These are phyloP conservation scores for Alternaria burnsii DNA, from an alignment of 2,329 filamentous ascomycete genomes.

Conservation along the genomic window DNA sequence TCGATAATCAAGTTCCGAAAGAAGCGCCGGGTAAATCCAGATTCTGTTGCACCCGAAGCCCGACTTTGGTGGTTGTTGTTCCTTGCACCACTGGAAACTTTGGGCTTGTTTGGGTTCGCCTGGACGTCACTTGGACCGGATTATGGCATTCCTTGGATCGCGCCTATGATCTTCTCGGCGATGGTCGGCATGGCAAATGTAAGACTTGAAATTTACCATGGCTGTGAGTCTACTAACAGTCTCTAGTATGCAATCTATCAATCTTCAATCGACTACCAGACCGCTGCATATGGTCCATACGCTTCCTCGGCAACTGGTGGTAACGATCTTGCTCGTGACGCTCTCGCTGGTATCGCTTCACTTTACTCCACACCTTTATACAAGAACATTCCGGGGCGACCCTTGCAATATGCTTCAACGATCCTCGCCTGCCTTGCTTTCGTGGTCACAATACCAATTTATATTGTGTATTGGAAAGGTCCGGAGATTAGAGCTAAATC, in stretches of 20 bases:
- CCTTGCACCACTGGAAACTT: conserved; percentile 67
- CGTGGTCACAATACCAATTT: conserved; percentile 62
- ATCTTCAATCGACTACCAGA: conserved; percentile 81
- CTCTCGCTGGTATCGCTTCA: conserved; percentile 75
- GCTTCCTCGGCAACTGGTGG: conserved; percentile 78
- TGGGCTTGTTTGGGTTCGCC: conserved; percentile 75
- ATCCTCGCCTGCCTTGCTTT: conserved; percentile 61
- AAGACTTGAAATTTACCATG: background rate
- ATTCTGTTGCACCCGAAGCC: conserved; percentile 67
- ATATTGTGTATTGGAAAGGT: conserved; percentile 65
- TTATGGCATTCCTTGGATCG: conserved; percentile 70
- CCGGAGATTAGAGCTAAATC: conserved; percentile 61
- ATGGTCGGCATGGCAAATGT: conserved; percentile 75
- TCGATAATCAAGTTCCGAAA: conserved; percentile 61
- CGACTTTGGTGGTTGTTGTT: conserved; percentile 72
- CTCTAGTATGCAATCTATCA: conserved; percentile 72
- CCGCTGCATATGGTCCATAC: conserved; percentile 75
- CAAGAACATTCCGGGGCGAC: conserved; percentile 45
- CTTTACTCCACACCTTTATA: conserved; percentile 68
- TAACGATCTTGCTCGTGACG: conserved; percentile 77
- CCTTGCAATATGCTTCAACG: conserved; percentile 63
- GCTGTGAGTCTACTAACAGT: background rate
- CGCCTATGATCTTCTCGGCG: conserved; percentile 69
- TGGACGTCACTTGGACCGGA: conserved; percentile 71
- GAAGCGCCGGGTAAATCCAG: conserved; percentile 59